phyloP scores from a whole-genome alignment of 2,329 filamentous ascomycete species.

The Ilyonectria robusta region DNA sequence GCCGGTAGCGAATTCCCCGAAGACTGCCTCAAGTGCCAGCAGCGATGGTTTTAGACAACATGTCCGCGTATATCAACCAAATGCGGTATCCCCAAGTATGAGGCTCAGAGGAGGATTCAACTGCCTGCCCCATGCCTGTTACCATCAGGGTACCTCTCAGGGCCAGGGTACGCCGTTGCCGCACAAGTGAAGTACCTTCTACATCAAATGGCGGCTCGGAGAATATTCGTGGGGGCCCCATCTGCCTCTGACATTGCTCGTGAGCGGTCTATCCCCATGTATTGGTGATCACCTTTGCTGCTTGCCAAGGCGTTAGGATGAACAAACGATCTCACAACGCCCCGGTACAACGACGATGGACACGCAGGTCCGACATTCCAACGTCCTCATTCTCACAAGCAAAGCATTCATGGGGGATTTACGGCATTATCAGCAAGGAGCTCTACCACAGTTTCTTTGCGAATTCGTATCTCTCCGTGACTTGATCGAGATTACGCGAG shows the following conservation, averaged over 20 bases:
- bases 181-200: conserved; percentile 22
- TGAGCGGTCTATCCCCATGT: conserved; percentile 18
- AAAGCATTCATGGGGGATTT: conserved; percentile 10
- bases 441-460: conserved; percentile 24
- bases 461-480: conserved; percentile 25
- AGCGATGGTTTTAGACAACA: background rate
- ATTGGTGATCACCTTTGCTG: background rate
- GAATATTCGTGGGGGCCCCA: conserved; percentile 43
- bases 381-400: conserved; percentile 6
- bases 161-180: conserved; percentile 13
- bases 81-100: conserved; percentile 30
- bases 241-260: conserved; percentile 27
- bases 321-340: conserved; percentile 1
- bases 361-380: conserved; percentile 11
- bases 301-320: conserved; percentile 9
- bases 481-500: conserved; percentile 33
- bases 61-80: conserved; percentile 16
- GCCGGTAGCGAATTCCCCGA: conserved; percentile 40
- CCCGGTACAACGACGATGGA: conserved; percentile 2
- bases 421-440: conserved; percentile 5
- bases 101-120: conserved; percentile 5
- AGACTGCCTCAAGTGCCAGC: conserved; percentile 15
- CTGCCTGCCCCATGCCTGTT: background rate
- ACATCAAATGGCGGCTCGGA: conserved; percentile 17
- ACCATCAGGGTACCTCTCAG: conserved; percentile 29